These are phyloP conservation scores for Suillus hirtellus DNA, from an alignment of 768 basidiomycete species.

Conservation along the genomic window DNA sequence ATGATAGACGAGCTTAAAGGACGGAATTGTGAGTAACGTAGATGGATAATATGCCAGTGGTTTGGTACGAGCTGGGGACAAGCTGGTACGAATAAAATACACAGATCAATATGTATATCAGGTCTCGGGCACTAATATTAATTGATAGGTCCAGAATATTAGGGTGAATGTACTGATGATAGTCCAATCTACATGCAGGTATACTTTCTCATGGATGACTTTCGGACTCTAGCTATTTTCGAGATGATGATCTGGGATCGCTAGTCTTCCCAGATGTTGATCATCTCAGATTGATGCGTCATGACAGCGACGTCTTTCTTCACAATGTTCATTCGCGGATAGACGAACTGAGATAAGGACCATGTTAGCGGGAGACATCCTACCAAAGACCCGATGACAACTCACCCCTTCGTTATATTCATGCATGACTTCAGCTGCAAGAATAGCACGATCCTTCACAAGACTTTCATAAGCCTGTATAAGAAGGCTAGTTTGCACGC, in stretches of 20 bases:
- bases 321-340: constrained; percentile 77
- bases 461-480: constrained; percentile 53
- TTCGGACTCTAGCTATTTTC: not conserved
- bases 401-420: constrained; percentile 81
- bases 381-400: constrained; percentile 14
- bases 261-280: constrained; percentile 54
- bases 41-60: not conserved
- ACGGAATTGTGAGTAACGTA: not conserved
- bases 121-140: not conserved
- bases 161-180: not conserved
- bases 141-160: not conserved
- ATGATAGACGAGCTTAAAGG: not conserved
- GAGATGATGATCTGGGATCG: not conserved
- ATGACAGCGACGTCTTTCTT: constrained; percentile 79
- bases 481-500: constrained; percentile 55
- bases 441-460: constrained; percentile 72
- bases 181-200: constrained; percentile 1
- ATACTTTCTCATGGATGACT: constrained; percentile 5
- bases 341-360: constrained; percentile 62
- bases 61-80: not conserved
- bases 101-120: constrained; percentile 1
- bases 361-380: not conserved
- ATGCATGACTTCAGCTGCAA: constrained; percentile 78
- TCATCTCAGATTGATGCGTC: constrained; percentile 83
- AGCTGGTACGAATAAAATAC: not conserved